A percentile compares a stretch with the other conserved stretches of the same genome.
Evolutionary conservation across 768 basidiomycete genomes (phyloP).

Genomic region (Termitomyces sp.): DNA sequence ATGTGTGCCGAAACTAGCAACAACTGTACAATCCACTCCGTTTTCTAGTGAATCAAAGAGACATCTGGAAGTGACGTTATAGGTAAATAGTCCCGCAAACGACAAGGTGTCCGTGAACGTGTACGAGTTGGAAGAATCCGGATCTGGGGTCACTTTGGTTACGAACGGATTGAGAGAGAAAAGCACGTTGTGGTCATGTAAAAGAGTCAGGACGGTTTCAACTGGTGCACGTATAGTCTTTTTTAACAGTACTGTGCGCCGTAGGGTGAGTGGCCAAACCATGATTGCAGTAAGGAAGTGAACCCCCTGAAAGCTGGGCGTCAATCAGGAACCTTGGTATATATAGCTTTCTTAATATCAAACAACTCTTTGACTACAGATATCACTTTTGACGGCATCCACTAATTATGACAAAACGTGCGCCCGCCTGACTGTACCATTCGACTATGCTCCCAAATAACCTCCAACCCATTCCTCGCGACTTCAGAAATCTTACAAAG

Average conservation of each 20-base stretch:
- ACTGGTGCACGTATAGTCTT: not conserved
- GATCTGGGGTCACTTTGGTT: not conserved
- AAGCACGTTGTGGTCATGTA: not conserved
- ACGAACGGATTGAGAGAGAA: not conserved
- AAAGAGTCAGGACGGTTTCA: not conserved
- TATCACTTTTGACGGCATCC: constrained; percentile 16
- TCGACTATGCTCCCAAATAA: constrained; percentile 35
- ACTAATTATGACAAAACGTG: constrained; percentile 47
- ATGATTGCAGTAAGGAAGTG: not conserved
- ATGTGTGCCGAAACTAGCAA: not conserved
- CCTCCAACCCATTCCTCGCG: constrained; percentile 37
- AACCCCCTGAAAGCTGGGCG: not conserved
- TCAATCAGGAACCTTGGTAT: not conserved
- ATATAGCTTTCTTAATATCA: not conserved
- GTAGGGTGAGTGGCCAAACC: not conserved
- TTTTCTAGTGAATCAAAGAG: not conserved
- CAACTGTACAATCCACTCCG: not conserved
- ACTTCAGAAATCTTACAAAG: constrained; percentile 45
- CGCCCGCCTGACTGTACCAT: constrained; percentile 31
- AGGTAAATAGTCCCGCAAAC: not conserved
- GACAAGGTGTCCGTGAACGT: constrained; percentile 1
- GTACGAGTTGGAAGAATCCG: not conserved
- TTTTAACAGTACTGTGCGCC: not conserved
- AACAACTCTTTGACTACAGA: not conserved
- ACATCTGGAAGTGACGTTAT: not conserved